Percentiles rank a stretch among this genome's conserved stretches.
Evolutionary conservation across 805 yeast genomes (phyloP).

Genomic region (Aciculoconidium aculeatum): DNA sequence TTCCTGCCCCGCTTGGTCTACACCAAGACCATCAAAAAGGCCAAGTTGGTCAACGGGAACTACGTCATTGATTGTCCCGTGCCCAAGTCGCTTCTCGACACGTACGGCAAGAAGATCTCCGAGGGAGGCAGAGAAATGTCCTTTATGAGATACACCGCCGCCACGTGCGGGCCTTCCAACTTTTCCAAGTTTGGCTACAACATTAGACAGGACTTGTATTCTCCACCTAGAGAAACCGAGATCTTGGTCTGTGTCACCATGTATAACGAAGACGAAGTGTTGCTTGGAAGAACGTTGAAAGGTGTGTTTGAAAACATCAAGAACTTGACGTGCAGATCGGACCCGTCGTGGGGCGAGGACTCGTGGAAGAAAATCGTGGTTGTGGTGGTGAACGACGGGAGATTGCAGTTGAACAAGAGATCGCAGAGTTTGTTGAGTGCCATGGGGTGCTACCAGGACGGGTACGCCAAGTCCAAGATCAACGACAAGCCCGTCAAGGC

Average conservation of each 20-base stretch:
- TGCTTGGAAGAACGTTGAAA: constrained; percentile 54
- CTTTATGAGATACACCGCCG: constrained; percentile 90
- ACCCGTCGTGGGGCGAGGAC: constrained; percentile 86
- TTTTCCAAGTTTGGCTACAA: constrained; percentile 60
- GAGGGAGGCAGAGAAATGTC: constrained; percentile 56
- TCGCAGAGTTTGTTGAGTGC: constrained; percentile 79
- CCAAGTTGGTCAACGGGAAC: constrained; percentile 49
- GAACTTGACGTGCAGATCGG: constrained; percentile 60
- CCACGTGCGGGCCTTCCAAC: constrained; percentile 83
- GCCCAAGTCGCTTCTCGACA: constrained; percentile 31
- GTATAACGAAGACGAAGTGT: constrained; percentile 61
- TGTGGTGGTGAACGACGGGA: constrained; percentile 86
- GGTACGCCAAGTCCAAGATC: constrained; percentile 88
- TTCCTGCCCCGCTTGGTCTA: constrained; percentile 36
- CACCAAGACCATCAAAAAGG: constrained; percentile 39
- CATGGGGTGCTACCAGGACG: constrained; percentile 89
- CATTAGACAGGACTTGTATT: constrained; percentile 76
- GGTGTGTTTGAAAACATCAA: constrained; percentile 78
- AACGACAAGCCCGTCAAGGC: constrained; percentile 76
- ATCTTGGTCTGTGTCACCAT: constrained; percentile 57
- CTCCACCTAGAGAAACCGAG: constrained; percentile 78
- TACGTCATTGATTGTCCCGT: constrained; percentile 40
- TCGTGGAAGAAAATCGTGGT: constrained; percentile 94
- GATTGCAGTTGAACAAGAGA: constrained; percentile 73
- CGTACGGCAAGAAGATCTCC: constrained; percentile 29